Percentiles rank a stretch among this genome's conserved stretches.
phyloP scores from a whole-genome alignment of 1,284 basidiomycete genomes.

The Microbotryum lychnidis-dioicae region DNA sequence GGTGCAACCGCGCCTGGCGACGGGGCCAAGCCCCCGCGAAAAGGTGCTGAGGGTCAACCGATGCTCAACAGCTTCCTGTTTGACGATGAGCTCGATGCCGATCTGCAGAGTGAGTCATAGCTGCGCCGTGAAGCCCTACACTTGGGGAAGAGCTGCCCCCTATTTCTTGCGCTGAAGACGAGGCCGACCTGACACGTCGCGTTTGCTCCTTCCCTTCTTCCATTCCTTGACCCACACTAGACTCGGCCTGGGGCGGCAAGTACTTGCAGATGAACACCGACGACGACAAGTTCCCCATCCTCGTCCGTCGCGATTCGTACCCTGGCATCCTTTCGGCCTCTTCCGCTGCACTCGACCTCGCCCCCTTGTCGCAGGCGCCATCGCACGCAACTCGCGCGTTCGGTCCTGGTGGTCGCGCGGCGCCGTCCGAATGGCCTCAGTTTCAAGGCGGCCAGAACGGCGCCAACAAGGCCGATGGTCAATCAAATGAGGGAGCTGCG shows the following conservation, averaged over 20 bases:
- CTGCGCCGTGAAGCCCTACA: background rate
- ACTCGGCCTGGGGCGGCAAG: slow-evolving; percentile 61
- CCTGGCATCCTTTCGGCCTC: slow-evolving; percentile 64
- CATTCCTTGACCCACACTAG: slow-evolving; percentile 42
- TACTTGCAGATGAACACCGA: slow-evolving; percentile 77
- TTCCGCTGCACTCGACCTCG: slow-evolving; percentile 84
- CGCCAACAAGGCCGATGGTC: background rate
- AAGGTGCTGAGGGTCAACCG: slow-evolving; percentile 25
- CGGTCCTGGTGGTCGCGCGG: slow-evolving; percentile 38
- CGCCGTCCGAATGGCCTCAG: slow-evolving; percentile 69
- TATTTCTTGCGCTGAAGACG: too few species aligned
- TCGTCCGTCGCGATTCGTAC: slow-evolving; percentile 41
- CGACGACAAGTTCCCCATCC: slow-evolving; percentile 69
- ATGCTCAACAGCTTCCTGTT: slow-evolving; percentile 55
- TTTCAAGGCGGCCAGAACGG: slow-evolving; percentile 45
- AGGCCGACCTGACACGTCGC: background rate
- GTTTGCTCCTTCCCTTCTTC: slow-evolving; percentile 4
- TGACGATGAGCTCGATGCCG: slow-evolving; percentile 79
- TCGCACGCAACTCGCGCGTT: slow-evolving; percentile 53
- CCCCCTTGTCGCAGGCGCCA: slow-evolving; percentile 73
- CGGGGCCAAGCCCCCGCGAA: slow-evolving; percentile 11
- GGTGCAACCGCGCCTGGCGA: slow-evolving; percentile 4
- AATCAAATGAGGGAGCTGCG: slow-evolving; percentile 2
- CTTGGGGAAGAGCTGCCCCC: background rate
- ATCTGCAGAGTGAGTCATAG: slow-evolving; percentile 67